Percentiles rank a stretch among this genome's conserved stretches.
These are phyloP conservation scores for Venturia aucupariae DNA, from an alignment of 2,329 filamentous ascomycete species.

Conservation along the genomic window DNA sequence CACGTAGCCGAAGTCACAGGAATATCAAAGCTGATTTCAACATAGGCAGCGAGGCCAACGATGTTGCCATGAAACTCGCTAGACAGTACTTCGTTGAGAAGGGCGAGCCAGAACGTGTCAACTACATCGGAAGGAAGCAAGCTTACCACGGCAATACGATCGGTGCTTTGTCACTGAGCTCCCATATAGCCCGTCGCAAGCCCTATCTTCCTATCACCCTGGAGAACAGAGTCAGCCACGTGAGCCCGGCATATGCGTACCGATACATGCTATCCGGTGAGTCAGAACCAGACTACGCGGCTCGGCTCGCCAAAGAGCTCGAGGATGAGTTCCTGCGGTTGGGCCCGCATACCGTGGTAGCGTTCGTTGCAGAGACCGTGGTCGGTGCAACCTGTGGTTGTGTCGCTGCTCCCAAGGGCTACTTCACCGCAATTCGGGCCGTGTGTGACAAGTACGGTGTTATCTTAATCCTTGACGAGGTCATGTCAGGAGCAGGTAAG, in stretches of 20 bases:
- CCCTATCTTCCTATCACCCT: conserved; percentile 53
- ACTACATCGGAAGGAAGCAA: conserved; percentile 55
- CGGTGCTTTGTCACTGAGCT: conserved; percentile 55
- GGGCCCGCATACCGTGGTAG: conserved; percentile 57
- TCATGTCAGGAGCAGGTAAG: conserved; percentile 51
- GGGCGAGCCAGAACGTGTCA: conserved; percentile 38
- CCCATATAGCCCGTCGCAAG: conserved; percentile 50
- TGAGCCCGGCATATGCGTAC: conserved; percentile 61
- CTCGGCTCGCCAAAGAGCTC: conserved; percentile 52
- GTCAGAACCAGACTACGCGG: conserved; percentile 50
- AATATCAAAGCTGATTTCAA: conserved; percentile 8
- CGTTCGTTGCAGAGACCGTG: conserved; percentile 65
- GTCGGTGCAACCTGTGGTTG: conserved; percentile 65
- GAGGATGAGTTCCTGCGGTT: conserved; percentile 56
- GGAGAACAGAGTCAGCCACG: conserved; percentile 43
- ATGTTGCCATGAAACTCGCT: conserved; percentile 58
- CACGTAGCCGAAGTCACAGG: not conserved
- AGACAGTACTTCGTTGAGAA: conserved; percentile 58
- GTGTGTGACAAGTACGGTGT: conserved; percentile 64
- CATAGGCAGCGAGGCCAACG: conserved; percentile 57
- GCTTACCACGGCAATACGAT: conserved; percentile 66
- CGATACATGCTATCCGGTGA: conserved; percentile 45
- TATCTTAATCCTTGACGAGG: conserved; percentile 69
- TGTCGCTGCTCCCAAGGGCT: conserved; percentile 56
- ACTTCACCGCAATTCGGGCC: conserved; percentile 57